Percentiles rank a stretch among this genome's conserved stretches.
Conservation (phyloP, 148 eudicot genomes). For the Silene uniflora region DNA sequence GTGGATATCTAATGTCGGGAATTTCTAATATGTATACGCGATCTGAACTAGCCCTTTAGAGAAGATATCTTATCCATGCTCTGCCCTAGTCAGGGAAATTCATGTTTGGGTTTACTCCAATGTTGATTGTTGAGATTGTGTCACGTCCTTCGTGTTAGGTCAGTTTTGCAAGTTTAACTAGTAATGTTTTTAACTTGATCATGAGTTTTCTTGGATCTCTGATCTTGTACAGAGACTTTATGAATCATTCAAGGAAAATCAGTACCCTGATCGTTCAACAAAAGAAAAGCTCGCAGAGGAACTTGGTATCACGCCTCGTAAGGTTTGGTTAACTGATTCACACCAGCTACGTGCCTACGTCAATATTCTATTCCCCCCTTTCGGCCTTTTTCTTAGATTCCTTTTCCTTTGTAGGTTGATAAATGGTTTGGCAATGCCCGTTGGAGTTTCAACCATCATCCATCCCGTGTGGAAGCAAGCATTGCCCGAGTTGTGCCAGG, state of each 20-base stretch:
- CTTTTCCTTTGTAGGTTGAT: constrained; percentile 41
- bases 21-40: too few species aligned
- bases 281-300: constrained; percentile 73
- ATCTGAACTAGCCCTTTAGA: too few species aligned
- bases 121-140: neutral
- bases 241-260: constrained; percentile 73
- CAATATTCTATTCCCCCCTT: too few species aligned
- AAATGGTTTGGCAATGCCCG: constrained; percentile 96
- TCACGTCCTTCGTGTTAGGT: too few species aligned
- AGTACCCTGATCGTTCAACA: constrained; percentile 54
- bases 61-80: too few species aligned
- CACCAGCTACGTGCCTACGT: neutral
- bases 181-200: neutral
- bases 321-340: constrained; percentile 33
- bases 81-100: neutral
- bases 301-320: constrained; percentile 46
- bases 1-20: too few species aligned
- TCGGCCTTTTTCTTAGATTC: neutral
- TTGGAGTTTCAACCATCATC: constrained; percentile 65
- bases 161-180: neutral
- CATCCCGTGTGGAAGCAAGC: constrained; percentile 31
- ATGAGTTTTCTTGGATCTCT: neutral
- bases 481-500: constrained; percentile 27
- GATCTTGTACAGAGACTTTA: constrained; percentile 54
- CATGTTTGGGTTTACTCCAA: neutral